These are phyloP conservation scores for Corrigiola litoralis DNA, from an alignment of 179 eudicot species.

Conservation along the genomic window DNA sequence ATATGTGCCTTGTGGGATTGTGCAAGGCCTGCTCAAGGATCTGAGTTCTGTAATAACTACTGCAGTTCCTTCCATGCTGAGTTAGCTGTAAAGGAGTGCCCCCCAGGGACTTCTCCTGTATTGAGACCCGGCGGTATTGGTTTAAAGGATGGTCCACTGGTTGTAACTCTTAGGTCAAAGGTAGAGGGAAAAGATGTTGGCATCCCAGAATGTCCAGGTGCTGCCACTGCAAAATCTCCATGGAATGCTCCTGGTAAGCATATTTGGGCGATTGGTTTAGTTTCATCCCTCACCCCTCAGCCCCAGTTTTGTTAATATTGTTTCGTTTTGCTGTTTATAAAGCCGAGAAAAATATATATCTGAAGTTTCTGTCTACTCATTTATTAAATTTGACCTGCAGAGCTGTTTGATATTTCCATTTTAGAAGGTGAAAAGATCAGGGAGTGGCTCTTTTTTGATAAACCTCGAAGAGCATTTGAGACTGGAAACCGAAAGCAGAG, in stretches of 20 bases:
- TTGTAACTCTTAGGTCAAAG: slow-evolving; percentile 73
- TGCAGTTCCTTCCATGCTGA: slow-evolving; percentile 69
- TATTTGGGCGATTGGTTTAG: neutral
- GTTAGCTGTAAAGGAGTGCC: slow-evolving; percentile 77
- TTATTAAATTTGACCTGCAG: slow-evolving; percentile 38
- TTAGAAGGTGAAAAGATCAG: slow-evolving; percentile 74
- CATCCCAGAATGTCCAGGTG: slow-evolving; percentile 95
- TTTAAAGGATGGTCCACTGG: slow-evolving; percentile 72
- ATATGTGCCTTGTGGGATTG: slow-evolving; percentile 99
- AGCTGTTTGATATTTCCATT: slow-evolving; percentile 68
- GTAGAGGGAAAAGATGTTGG: slow-evolving; percentile 83
- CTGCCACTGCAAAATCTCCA: slow-evolving; percentile 87
- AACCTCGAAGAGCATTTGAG: slow-evolving; percentile 96
- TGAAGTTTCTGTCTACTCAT: slow-evolving; percentile 10
- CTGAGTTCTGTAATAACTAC: slow-evolving; percentile 57
- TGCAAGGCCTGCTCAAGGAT: slow-evolving; percentile 69
- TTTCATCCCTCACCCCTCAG: neutral
- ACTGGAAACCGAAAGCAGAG: slow-evolving; percentile 93
- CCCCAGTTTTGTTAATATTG: neutral
- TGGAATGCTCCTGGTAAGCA: slow-evolving; percentile 93
- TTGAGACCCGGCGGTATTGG: slow-evolving; percentile 91
- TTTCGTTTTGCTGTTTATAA: neutral
- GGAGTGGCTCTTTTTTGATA: slow-evolving; percentile 98
- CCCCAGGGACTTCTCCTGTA: slow-evolving; percentile 73
- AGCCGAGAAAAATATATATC: too few relatives aligned